phyloP scores from a whole-genome alignment of 176 grass and related monocot genomes.

The Rhynchospora tenuis region DNA sequence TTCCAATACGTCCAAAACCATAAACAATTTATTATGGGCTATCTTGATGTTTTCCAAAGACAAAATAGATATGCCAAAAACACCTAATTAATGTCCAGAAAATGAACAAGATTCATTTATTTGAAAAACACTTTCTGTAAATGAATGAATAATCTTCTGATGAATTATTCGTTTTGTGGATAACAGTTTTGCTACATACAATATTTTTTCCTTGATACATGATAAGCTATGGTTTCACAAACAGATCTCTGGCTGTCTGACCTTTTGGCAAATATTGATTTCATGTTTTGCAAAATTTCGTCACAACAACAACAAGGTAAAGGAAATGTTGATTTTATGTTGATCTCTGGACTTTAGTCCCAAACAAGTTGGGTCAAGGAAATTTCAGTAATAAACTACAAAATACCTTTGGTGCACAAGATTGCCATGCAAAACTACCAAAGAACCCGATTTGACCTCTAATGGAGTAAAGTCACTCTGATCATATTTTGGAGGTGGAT shows the following conservation, averaged over 20 bases:
- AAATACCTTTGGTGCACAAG: constrained; percentile 90
- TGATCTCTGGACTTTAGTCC: too few species aligned
- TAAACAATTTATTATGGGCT: neutral
- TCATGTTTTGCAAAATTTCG: neutral
- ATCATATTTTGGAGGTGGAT: constrained; percentile 45
- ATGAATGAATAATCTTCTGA: neutral
- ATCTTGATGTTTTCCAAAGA: neutral
- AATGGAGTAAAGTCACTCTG: constrained; percentile 70
- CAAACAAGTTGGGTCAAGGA: too few species aligned
- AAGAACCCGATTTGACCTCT: constrained; percentile 83
- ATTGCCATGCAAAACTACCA: constrained; percentile 86
- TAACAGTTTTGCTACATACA: too few species aligned
- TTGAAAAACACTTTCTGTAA: neutral
- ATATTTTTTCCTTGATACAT: too few species aligned
- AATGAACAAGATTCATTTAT: neutral
- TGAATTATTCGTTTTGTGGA: neutral
- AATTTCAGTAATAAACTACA: too few species aligned
- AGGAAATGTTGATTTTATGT: too few species aligned
- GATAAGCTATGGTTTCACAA: neutral
- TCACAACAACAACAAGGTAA: too few species aligned
- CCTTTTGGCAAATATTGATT: neutral
- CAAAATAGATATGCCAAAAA: neutral
- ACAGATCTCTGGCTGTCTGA: neutral
- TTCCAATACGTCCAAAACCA: neutral
- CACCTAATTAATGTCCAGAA: neutral